Percentiles rank a stretch among this genome's conserved stretches.
Conservation (phyloP, 768 basidiomycete genomes). For the Termitomyces sp. region DNA sequence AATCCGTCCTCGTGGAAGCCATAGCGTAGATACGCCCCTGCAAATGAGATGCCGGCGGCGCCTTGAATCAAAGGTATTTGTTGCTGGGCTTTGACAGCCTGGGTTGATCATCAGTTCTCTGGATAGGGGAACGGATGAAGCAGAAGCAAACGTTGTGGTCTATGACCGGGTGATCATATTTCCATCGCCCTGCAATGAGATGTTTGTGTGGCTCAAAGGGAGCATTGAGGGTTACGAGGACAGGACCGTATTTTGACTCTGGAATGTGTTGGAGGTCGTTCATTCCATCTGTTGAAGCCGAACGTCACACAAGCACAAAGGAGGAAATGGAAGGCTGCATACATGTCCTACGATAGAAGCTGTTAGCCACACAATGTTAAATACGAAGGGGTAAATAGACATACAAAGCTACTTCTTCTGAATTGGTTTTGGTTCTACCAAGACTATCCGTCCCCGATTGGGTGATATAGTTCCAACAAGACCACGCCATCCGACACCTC, state of each 20-base stretch:
- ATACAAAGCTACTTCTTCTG: constrained; percentile 58
- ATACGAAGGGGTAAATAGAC: constrained; percentile 18
- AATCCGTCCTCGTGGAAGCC: constrained; percentile 86
- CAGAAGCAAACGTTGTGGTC: constrained; percentile 36
- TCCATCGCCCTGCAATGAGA: constrained; percentile 45
- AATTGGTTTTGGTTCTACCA: constrained; percentile 26
- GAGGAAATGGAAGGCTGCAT: constrained; percentile 8
- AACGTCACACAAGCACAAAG: neutral
- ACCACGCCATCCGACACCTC: constrained; percentile 53
- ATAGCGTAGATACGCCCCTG: constrained; percentile 70
- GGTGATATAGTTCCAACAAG: constrained; percentile 79
- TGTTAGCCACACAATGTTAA: neutral
- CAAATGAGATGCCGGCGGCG: constrained; percentile 55
- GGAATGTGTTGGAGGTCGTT: constrained; percentile 69
- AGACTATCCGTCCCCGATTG: constrained; percentile 31
- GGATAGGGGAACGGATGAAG: neutral
- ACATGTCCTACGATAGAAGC: constrained; percentile 35
- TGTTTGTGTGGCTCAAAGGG: constrained; percentile 50
- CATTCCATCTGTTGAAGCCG: constrained; percentile 53
- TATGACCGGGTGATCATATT: constrained; percentile 68
- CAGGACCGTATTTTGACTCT: constrained; percentile 48
- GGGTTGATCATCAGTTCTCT: neutral
- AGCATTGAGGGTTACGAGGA: constrained; percentile 71
- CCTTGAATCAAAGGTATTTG: constrained; percentile 57
- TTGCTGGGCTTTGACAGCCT: constrained; percentile 53